phyloP scores from a whole-genome alignment of 495 filamentous ascomycete genomes.

The Pseudomonodictys pantanalensis region DNA sequence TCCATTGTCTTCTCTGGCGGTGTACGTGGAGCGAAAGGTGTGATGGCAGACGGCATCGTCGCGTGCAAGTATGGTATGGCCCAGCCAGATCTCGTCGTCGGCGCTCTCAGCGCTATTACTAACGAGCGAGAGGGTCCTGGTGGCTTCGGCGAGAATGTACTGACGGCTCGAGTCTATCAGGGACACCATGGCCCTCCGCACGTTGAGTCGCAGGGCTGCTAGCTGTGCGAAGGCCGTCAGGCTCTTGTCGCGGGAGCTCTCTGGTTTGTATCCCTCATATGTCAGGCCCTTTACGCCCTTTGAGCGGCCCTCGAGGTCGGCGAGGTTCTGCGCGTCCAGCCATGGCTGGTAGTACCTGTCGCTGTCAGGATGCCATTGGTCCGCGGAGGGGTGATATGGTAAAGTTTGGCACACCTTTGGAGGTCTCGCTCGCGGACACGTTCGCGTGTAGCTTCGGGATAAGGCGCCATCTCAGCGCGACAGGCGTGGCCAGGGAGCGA shows the following conservation, averaged over 20 bases:
- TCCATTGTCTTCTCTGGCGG: background rate
- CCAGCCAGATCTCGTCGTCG: conserved; percentile 44
- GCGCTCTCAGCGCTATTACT: conserved; percentile 40
- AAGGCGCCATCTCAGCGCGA: background rate
- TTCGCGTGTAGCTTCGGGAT: background rate
- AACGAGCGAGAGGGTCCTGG: conserved; percentile 43
- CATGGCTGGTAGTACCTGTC: background rate
- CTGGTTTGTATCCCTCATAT: background rate
- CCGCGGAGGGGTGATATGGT: background rate
- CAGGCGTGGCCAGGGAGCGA: background rate
- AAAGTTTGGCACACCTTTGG: background rate
- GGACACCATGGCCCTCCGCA: conserved; percentile 34
- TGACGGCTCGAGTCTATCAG: conserved; percentile 45
- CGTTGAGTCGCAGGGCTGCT: conserved; percentile 27
- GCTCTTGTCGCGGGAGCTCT: conserved; percentile 18
- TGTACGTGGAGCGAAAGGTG: background rate
- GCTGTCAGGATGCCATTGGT: background rate
- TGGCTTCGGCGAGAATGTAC: conserved; percentile 57
- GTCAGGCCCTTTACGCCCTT: background rate
- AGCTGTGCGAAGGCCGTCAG: conserved; percentile 32
- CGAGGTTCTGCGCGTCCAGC: background rate
- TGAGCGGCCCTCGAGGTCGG: background rate
- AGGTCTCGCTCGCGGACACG: background rate
- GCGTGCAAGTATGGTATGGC: conserved; percentile 43
- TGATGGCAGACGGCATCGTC: conserved; percentile 48